These are phyloP conservation scores for Phytophthora fragariaefolia DNA, from an alignment of 352 stramenopile species.

Conservation along the genomic window DNA sequence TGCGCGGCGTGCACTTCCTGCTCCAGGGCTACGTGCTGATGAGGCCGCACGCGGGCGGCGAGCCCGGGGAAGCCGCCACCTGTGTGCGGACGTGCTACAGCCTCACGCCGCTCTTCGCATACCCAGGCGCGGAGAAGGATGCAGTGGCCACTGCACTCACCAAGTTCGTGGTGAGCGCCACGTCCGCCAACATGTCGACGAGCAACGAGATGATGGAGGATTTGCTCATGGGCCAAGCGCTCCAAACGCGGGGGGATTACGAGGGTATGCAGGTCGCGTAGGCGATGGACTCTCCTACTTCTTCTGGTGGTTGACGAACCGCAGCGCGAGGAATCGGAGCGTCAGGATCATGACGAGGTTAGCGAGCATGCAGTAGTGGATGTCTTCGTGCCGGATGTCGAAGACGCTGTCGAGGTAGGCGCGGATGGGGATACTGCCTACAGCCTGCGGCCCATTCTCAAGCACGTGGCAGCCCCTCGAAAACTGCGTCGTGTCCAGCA, in stretches of 20 bases:
- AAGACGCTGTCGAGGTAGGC: conserved; percentile 44
- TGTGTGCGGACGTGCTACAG: conserved; percentile 50
- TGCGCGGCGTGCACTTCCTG: conserved; percentile 33
- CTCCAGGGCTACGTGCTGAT: conserved; percentile 24
- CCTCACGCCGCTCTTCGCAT: conserved; percentile 48
- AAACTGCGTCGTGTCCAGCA: conserved; percentile 27
- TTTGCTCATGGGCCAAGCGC: conserved; percentile 24
- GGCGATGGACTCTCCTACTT: too few species aligned
- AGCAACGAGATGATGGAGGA: conserved; percentile 57
- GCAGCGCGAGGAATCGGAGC: conserved; percentile 49
- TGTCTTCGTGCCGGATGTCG: conserved; percentile 44
- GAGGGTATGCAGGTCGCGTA: too few species aligned
- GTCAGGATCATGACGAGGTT: conserved; percentile 44
- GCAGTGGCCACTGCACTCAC: conserved; percentile 37
- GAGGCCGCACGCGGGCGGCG: not conserved
- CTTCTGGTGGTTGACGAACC: conserved; percentile 64
- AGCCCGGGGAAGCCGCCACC: not conserved
- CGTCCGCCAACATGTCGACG: conserved; percentile 41
- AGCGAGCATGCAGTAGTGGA: conserved; percentile 41
- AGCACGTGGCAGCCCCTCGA: conserved; percentile 42
- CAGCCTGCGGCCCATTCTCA: conserved; percentile 26
- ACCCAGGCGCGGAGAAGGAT: conserved; percentile 30
- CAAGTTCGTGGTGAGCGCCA: conserved; percentile 49
- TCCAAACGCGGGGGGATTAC: too few species aligned
- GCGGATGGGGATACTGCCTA: conserved; percentile 38